phyloP scores from a whole-genome alignment of 176 grass and related monocot species.

The Phragmites australis region DNA sequence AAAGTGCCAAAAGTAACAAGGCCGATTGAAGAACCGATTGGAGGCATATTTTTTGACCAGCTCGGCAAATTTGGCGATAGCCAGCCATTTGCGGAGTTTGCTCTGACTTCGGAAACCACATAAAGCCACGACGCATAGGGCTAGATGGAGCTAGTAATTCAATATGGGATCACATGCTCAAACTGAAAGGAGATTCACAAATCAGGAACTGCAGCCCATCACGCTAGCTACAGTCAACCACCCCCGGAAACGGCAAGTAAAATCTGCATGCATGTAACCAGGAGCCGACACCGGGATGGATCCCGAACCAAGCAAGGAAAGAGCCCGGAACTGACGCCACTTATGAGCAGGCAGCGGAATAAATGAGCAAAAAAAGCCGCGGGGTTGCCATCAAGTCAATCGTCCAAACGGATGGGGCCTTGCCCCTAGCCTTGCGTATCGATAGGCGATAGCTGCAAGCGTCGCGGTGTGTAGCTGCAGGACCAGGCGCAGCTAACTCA shows the following conservation, averaged over 20 bases:
- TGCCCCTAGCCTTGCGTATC: not conserved
- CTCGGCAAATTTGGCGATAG: too few relatives aligned
- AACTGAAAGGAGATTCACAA: not conserved
- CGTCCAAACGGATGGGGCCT: not conserved
- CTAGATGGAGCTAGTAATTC: conserved; percentile 10
- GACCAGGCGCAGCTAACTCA: not conserved
- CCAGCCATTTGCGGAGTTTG: too few relatives aligned
- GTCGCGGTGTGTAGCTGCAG: not conserved
- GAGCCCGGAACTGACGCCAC: not conserved
- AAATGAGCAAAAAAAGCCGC: conserved; percentile 39
- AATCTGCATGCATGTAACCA: not conserved
- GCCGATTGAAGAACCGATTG: too few relatives aligned
- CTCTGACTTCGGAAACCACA: not conserved
- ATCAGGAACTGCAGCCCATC: not conserved
- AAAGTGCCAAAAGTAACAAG: too few relatives aligned
- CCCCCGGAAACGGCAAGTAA: conserved; percentile 23
- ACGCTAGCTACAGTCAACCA: not conserved
- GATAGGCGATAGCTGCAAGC: not conserved
- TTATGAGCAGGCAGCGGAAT: conserved; percentile 26
- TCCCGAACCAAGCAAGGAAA: not conserved
- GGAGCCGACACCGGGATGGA: not conserved
- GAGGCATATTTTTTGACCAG: too few relatives aligned
- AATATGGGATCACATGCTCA: conserved; percentile 4
- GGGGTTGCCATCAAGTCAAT: conserved; percentile 33
- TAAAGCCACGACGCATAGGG: not conserved